Evolutionary conservation across 2,329 filamentous ascomycete genomes (phyloP), one percentile per base, ranked within the genome.

Genomic region (Dothistroma septosporum): DNA sequence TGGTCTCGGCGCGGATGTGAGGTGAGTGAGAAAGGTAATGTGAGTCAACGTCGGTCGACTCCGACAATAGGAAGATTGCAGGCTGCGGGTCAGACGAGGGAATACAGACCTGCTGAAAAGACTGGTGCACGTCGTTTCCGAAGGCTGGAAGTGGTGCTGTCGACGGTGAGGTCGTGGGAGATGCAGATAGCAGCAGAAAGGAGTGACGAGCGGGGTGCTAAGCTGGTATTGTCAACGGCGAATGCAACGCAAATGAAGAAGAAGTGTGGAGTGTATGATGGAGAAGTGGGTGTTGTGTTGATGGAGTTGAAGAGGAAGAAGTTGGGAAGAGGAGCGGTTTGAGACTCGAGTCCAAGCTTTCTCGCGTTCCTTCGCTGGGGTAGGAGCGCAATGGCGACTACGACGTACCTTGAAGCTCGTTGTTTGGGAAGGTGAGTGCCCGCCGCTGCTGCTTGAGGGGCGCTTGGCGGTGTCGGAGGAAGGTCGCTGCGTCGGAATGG

Each of bases 71-170:
- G 41, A 54, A 50, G 57, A 16, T 47, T n/a, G 54, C 35, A 19
- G 24, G 28, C 32, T 49, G 61, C 37, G 55, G 22, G 21, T 53
- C 44, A 58, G 37, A 96, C 90, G 96, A 96, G 71, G 91, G 96
- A 76, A 91, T 91, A 96, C 97, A 88, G 97, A 97, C 87, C 97
- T 97, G 87, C 92, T 97, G 88, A 97, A 97, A 82, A 91, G 95
- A 89, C 92, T 92, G 80, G 92, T 92, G 78, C 92, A 97, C 88
- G 62, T 52, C 50, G 63, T 48, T 54, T 60, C 59, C 49, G 56
- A 57, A 58, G 55, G 57, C 54, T 56, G 55, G 57, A 60, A 55
- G 61, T 62, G 48, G 47, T 58, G 64, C 61, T 66, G 66, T 67
- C 60, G 66, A 66, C 61, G 63, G 65, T 63, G 65, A 53, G 59